Conservation (phyloP, 352 stramenopile genomes). For the Phytophthora palmivora region DNA sequence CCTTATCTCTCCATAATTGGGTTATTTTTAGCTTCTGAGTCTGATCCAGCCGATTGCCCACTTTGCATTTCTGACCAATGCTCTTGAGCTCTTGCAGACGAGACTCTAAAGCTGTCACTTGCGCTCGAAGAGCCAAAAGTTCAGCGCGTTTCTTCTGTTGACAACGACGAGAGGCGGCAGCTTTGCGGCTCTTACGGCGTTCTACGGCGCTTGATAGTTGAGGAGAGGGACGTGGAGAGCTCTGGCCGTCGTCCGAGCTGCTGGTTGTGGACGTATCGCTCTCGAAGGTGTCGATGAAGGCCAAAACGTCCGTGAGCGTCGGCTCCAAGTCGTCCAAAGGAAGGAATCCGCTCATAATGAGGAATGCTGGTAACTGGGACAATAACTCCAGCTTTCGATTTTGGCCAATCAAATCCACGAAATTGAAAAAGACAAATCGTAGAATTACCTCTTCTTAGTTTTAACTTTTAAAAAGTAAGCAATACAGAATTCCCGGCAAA, state of each 20-base stretch:
- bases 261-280: slow-evolving; percentile 16
- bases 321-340: slow-evolving; percentile 36
- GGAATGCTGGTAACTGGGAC: slow-evolving; percentile 7
- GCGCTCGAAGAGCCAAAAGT: slow-evolving; percentile 23
- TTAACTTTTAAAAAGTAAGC: too few species aligned
- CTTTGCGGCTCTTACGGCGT: slow-evolving; percentile 32
- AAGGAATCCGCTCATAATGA: slow-evolving; percentile 23
- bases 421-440: too few species aligned
- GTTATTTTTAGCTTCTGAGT: slow-evolving; percentile 9
- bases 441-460: too few species aligned
- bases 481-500: too few species aligned
- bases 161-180: slow-evolving; percentile 27
- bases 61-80: neutral
- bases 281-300: slow-evolving; percentile 36
- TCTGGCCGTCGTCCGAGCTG: slow-evolving; percentile 15
- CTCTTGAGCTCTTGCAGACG: slow-evolving; percentile 16
- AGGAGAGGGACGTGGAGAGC: neutral
- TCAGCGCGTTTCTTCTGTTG: slow-evolving; percentile 38
- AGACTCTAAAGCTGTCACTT: slow-evolving; percentile 20
- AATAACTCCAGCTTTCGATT: too few species aligned
- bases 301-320: too few species aligned
- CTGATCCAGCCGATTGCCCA: slow-evolving; percentile 9
- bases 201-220: slow-evolving; percentile 4
- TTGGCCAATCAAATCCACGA: too few species aligned
- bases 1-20: slow-evolving; percentile 20